Evolutionary conservation across 2,329 filamentous ascomycete species (phyloP).

Genomic region (Fusarium vanettenii): DNA sequence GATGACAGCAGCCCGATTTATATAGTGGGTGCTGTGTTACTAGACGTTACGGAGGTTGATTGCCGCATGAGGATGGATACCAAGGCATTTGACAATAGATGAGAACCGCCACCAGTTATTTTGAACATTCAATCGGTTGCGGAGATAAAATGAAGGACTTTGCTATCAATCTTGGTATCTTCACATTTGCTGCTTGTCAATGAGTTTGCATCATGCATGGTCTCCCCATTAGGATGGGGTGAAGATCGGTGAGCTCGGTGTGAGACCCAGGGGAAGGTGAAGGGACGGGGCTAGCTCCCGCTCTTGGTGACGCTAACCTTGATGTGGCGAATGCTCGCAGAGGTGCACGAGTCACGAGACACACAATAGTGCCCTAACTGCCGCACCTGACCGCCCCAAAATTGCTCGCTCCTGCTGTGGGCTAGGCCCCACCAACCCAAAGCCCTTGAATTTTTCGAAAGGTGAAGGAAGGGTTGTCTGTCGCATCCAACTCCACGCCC

Average conservation of each 20-base stretch:
- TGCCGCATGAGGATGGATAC: conserved; percentile 18
- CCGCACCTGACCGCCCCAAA: conserved; percentile 55
- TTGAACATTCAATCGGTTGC: background rate
- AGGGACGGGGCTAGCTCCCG: background rate
- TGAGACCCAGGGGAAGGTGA: background rate
- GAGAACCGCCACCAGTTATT: conserved; percentile 6
- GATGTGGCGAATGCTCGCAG: background rate
- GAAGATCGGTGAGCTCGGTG: conserved; percentile 16
- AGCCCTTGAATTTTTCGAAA: conserved; percentile 47
- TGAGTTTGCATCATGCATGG: background rate
- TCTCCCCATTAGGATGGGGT: background rate
- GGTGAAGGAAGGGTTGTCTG: conserved; percentile 36
- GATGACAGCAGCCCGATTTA: conserved; percentile 1
- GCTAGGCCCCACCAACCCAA: conserved; percentile 26
- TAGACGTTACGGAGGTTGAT: conserved; percentile 21
- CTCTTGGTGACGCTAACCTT: background rate
- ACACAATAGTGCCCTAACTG: conserved; percentile 55
- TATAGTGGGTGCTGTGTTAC: conserved; percentile 8
- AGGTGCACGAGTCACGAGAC: conserved; percentile 2
- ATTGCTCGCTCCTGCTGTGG: conserved; percentile 1
- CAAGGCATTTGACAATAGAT: conserved; percentile 35
- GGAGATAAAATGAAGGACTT: background rate
- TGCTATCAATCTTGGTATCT: background rate
- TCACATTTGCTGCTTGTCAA: background rate
- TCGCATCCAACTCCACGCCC: conserved; percentile 45